Evolutionary conservation across 495 filamentous ascomycete species (phyloP).

Genomic region (Penicillium manginii): DNA sequence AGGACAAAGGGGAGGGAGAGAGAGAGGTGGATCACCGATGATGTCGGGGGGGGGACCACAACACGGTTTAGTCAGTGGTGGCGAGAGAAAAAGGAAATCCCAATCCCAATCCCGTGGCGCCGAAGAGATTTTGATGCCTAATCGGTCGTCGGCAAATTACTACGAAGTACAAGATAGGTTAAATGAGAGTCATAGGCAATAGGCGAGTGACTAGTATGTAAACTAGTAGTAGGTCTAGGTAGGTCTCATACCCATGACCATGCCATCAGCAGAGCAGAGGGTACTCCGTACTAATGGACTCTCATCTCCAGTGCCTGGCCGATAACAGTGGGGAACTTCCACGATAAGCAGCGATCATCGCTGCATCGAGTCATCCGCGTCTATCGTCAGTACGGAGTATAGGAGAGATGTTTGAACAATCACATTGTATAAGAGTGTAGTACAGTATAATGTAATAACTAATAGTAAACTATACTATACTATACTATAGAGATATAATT

Average conservation of each 20-base stretch:
- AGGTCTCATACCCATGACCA: neutral
- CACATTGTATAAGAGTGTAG: neutral
- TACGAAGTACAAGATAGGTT: too few species aligned
- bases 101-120: neutral
- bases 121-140: neutral
- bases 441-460: too few species aligned
- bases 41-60: slow-evolving; percentile 9
- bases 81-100: neutral
- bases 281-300: too few species aligned
- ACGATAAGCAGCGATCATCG: slow-evolving; percentile 24
- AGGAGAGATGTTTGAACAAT: neutral
- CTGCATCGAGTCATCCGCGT: slow-evolving; percentile 13
- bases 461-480: neutral
- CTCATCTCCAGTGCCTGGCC: neutral
- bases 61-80: slow-evolving; percentile 11
- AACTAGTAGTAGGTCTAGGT: too few species aligned
- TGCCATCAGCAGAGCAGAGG: too few species aligned
- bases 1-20: neutral
- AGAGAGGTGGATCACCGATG: slow-evolving; percentile 17
- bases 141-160: too few species aligned
- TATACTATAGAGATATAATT: too few species aligned
- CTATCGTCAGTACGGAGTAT: too few species aligned
- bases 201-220: too few species aligned
- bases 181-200: too few species aligned
- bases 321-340: slow-evolving; percentile 10